Base-by-base conservation (phyloP, 495 filamentous ascomycete species). In the Penicillium taxi region DNA sequence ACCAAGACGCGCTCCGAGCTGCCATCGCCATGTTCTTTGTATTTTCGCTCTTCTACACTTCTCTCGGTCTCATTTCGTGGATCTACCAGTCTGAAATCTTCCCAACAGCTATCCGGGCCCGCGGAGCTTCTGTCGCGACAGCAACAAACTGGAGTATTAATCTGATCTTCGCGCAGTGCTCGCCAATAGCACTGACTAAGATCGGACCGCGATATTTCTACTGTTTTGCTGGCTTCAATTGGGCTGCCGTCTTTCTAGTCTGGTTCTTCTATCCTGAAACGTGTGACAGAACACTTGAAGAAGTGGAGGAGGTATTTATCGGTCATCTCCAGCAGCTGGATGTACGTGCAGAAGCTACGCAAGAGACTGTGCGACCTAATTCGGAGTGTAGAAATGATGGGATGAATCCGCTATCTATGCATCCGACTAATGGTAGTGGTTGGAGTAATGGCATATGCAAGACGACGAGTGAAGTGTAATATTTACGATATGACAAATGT, bases 51-150 rank as follows among this genome's bases (percentile, higher is more conserved):
- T 80, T 70, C 45, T 76, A 66, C 36, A 75, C 72, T 17, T 55
- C 64, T 22, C 49, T 74, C 13, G 73, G 71, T 2, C 61, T 72
- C 19, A 72, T 74, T 44, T 72, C 70, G 6, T 76, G 72, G 66
- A 64, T 74, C 32, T 74, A 75, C 35, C 67, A 58, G 48, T 59
- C 69, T n/a, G 73, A 78, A 45, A 72, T 78, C 19, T 75, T 76
- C 52, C 71, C 73, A 2, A 69, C 69, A 5, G 61, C 72, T 13
- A 65, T 75, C 15, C 68, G 74, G 28, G 69, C 67, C 23, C 67
- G 68, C 20, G 71, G 69, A 5, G 71, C 72, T 26, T 63, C 72
- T 1, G 29, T 75, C 6, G 58, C 70, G 3, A 73, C 74, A 7
- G 63, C 69, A 26, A 66, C 68, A 5, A 75, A 75, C 45, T 76